Conservation (phyloP, 2,329 filamentous ascomycete genomes). For the Lachnellula hyalina region DNA sequence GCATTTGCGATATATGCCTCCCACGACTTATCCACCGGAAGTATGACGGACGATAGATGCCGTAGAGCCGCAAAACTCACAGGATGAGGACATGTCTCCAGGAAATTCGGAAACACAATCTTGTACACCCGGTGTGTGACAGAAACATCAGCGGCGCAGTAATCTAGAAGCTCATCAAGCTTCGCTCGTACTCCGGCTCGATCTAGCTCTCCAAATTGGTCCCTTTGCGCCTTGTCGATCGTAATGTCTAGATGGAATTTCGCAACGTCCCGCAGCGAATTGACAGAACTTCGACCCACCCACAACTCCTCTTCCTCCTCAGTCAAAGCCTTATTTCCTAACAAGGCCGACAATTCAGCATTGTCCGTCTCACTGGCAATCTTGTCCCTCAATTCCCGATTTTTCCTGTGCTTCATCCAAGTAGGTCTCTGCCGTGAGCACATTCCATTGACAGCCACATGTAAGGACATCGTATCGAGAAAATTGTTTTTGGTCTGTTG, state of each 20-base stretch:
- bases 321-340: constrained; percentile 60
- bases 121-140: constrained; percentile 93
- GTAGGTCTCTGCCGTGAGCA: constrained; percentile 93
- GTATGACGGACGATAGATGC: constrained; percentile 87
- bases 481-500: constrained; percentile 80
- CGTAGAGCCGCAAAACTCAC: constrained; percentile 93
- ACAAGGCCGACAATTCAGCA: constrained; percentile 62
- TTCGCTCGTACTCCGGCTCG: constrained; percentile 63
- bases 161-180: constrained; percentile 79
- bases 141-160: constrained; percentile 90
- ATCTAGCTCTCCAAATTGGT: constrained; percentile 81
- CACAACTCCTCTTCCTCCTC: constrained; percentile 93
- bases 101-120: constrained; percentile 84
- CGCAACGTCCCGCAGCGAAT: constrained; percentile 90
- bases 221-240: constrained; percentile 82
- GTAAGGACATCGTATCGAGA: constrained; percentile 95
- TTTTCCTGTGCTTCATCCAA: constrained; percentile 97
- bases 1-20: constrained; percentile 76
- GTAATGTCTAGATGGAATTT: constrained; percentile 91
- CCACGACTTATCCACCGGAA: constrained; percentile 88
- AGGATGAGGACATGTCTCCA: constrained; percentile 87
- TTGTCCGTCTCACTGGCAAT: constrained; percentile 67
- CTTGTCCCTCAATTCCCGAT: constrained; percentile 74
- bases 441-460: constrained; percentile 98
- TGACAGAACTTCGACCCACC: constrained; percentile 91